Conservation (phyloP, 2,329 filamentous ascomycete genomes). For the Epicoccum sorghinum region DNA sequence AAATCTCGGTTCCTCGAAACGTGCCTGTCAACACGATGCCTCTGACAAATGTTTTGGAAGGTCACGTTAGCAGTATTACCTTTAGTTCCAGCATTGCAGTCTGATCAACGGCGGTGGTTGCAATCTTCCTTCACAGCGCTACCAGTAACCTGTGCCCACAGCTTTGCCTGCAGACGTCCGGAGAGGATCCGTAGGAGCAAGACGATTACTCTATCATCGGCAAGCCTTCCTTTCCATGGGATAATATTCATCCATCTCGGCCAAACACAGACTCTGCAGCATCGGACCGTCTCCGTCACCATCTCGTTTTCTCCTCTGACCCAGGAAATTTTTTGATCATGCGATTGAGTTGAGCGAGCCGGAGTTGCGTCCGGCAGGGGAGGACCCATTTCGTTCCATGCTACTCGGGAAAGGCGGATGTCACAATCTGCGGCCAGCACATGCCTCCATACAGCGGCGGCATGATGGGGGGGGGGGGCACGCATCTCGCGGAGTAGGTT, state of each 20-base stretch:
- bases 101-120: not conserved
- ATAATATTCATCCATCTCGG: not conserved
- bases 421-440: no score
- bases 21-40: not conserved
- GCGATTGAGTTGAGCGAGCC: not conserved
- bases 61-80: no score
- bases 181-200: not conserved
- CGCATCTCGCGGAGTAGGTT: no score
- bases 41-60: no score
- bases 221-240: not conserved
- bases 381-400: no score
- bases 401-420: no score
- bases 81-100: not conserved
- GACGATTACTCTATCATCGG: not conserved
- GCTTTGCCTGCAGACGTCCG: not conserved
- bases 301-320: not conserved
- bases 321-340: not conserved
- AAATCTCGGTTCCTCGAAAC: not conserved
- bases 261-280: not conserved
- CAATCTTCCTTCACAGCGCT: no score
- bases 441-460: no score
- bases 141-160: no score
- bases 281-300: conserved; percentile 6
- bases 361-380: conserved; percentile 2
- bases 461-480: no score